Evolutionary conservation across 2,329 filamentous ascomycete species (phyloP), one percentile per base, ranked within the genome.

Genomic region (Fusarium sp.): DNA sequence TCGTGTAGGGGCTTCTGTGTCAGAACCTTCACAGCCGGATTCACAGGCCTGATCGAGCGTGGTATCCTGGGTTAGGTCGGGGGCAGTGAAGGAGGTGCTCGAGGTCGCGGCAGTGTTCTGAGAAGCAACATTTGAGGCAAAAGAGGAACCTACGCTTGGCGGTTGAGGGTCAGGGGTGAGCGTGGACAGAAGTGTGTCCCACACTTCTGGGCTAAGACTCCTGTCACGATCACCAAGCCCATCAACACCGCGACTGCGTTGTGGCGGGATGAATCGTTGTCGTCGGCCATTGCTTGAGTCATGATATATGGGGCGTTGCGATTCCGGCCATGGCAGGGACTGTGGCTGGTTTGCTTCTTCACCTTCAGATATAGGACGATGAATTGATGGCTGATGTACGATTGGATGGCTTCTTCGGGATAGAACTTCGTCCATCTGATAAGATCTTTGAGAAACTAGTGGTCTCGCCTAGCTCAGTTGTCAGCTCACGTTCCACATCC

Each of bases 181-280:
- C 0, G 92, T 96, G 8, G 87, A 90, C 58, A 94, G 82, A 53
- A 97, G 88, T 4, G 90, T 93, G 62, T 95, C 91, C 94, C 94
- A 97, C 2, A 84, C 84, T 54, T 91, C 90, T 1, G 91, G 90
- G 75, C 90, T 94, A n/a, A 93, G 81, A 77, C 93, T 97, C 71
- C 93, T 88, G 66, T 93, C 88, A 60, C 94, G 91, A 78, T 97
- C 93, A 37, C 93, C 94, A 17, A 97, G 85, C 6, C 93, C 93
- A 77, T 96, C 90, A 2, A 91, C 46, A 6, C 62, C 70, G 17
- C 62, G 47, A 17, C 45, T 62, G 15, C 59, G 70, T 19, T 59
- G 58, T 4, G 57, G 20, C 23, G 53, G 27, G 20, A 40, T 43
- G 33, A 63, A 57, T 22, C 63, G 66, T 5, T 27, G 43, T 17